A percentile compares a stretch with the other conserved stretches of the same genome.
phyloP scores from a whole-genome alignment of 441 rosid genomes.

The Dalechampia spathulata region DNA sequence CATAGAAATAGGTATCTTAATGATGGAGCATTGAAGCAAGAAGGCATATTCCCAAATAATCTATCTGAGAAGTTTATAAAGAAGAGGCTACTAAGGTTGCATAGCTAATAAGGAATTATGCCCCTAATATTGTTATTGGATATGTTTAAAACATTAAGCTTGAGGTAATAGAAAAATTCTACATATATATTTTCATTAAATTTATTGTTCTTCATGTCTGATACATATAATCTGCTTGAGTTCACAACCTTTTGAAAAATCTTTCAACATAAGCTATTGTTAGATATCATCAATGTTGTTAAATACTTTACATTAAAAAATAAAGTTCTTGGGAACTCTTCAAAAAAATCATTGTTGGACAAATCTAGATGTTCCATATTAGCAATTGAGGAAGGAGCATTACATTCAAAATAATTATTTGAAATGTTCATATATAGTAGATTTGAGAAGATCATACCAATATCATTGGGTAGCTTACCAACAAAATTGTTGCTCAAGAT shows the following conservation, averaged over 20 bases:
- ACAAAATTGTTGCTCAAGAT: background rate
- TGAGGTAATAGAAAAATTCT: too few species aligned
- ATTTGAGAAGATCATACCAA: background rate
- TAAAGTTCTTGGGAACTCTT: too few species aligned
- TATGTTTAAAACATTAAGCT: too few species aligned
- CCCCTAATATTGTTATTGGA: too few species aligned
- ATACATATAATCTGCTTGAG: fast-evolving
- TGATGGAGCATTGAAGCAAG: too few species aligned
- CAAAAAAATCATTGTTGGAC: too few species aligned
- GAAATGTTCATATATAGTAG: background rate
- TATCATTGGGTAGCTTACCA: background rate
- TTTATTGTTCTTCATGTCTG: background rate
- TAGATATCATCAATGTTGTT: too few species aligned
- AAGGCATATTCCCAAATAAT: background rate
- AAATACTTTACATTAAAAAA: too few species aligned
- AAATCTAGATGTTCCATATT: background rate
- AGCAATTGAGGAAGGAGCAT: background rate
- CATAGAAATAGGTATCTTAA: too few species aligned
- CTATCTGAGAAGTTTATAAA: background rate
- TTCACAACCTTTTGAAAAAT: background rate
- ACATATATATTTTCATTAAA: background rate
- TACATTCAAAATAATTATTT: background rate
- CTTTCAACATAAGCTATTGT: too few species aligned
- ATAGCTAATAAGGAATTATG: too few species aligned
- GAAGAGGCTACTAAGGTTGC: background rate